Evolutionary conservation across 2,329 filamentous ascomycete genomes (phyloP), one percentile per base, ranked within the genome.

Genomic region (Raffaelea deltoideospora): DNA sequence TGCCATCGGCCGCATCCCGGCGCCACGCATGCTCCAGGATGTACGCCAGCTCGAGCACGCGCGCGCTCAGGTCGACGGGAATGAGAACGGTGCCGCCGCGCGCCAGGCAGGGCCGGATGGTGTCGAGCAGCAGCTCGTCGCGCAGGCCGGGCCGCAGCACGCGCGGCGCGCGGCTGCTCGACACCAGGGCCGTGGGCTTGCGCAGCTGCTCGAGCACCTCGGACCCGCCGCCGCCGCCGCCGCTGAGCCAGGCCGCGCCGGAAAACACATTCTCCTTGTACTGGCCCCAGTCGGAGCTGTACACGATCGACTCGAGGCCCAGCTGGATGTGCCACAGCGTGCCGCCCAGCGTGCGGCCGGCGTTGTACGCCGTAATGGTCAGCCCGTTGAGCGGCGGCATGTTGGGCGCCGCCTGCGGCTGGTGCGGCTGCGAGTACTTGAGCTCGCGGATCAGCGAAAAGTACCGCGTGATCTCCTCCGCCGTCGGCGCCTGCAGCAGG

Each of bases 261-360:
- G 88, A 78, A 41, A 94, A 77, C 14, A 96, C 86, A 58, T 94
- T 93, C 54, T 98, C 90, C 47, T 85, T 76, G n/a, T 82, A 85
- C 58, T 95, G 87, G 49, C 95, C 95, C 90, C 90, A 98, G 52
- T 96, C 88, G 15, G 95, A 84, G 1, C 90, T 88, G 50, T 98
- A 96, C 1, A 98, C 87, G 30, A 98, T 88, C 1, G 87, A 95
- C 55, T 98, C 90, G 52, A 95, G 70, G 0, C 87, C 86, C 61
- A 96, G 86, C 50, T 96, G 88, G 45, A 98, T 87, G 51, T 96
- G 88, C 90, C 90, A 98, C 63, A 98, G 94, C 19, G 90, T 96
- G 38, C 90, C 90, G 55, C 90, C 90, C 0, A 96, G 71, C 0
- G 88, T 95, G 53, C 95, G 88, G 44, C 90, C 90, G 8, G 90